Conservation (phyloP, 73 alveolate species). For the Stentor coeruleus region DNA sequence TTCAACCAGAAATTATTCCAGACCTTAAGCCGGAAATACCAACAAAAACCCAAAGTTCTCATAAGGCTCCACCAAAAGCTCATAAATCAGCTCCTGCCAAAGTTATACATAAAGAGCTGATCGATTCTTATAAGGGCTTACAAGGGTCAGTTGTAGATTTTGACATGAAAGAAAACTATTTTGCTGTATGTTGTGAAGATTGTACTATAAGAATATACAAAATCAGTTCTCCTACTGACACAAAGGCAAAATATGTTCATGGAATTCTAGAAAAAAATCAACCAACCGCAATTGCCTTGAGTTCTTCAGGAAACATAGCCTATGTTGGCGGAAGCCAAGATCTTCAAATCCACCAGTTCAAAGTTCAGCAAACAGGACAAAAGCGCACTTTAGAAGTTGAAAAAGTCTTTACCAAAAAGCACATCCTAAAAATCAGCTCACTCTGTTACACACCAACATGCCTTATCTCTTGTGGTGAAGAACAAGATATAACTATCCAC, state of each 20-base stretch:
- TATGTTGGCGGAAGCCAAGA: neutral
- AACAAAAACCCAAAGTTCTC: neutral
- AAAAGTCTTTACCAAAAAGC: neutral
- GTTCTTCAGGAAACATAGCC: neutral
- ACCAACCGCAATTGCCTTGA: neutral
- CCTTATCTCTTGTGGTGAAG: slow-evolving; percentile 2
- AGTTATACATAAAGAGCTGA: neutral
- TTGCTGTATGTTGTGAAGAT: slow-evolving; percentile 11
- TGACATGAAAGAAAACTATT: neutral
- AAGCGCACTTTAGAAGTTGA: neutral
- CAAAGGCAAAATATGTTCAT: neutral
- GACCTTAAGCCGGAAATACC: neutral
- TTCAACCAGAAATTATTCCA: no score
- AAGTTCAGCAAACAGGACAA: neutral
- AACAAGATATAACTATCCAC: neutral
- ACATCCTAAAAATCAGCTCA: neutral
- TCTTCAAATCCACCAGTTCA: slow-evolving; percentile 7
- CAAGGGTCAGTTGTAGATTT: neutral
- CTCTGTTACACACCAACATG: neutral
- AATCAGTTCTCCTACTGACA: neutral
- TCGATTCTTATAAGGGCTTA: neutral
- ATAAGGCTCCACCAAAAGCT: neutral
- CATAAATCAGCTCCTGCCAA: neutral
- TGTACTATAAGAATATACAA: neutral
- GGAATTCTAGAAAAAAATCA: neutral